Evolutionary conservation across 1,284 basidiomycete genomes (phyloP), one percentile per base, ranked within the genome.

Genomic region (Tilletia caries): DNA sequence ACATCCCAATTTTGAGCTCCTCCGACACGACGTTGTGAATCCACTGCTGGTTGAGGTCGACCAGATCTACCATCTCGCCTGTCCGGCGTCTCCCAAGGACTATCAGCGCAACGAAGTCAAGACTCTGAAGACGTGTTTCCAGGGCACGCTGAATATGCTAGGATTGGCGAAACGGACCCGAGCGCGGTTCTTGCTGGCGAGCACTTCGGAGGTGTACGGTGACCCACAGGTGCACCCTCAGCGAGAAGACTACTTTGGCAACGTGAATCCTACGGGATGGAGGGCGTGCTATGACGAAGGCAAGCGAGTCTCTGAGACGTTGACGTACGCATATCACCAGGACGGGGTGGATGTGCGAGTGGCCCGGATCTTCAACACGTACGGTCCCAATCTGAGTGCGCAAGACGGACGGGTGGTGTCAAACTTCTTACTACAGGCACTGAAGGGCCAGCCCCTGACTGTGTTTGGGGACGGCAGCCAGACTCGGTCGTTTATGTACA

Each of bases 211-310:
- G 87, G 92, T 98, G 6, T 98, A 98, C 82, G 95, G 95, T 15
- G 93, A 96, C 85, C 94, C 93, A 20, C 92, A 95, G 83, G 93
- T 96, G 65, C 95, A 97, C 84, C 95, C 95, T 48, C 95, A 98
- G 84, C 89, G 87, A 70, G 94, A 96, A 70, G 71, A 70, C 34
- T 78, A 78, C 66, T 71, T 72, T 41, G 78, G 95, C 64, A 91
- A 98, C 84, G 95, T 98, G 80, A 98, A 98, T 86, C 93, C 93
- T 60, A 96, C 95, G 76, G 95, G 95, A 33, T 92, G 93, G 71
- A 91, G 95, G 72, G 95, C 95, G 41, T 98, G 95, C 85, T 98
- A 98, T 83, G 95, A 98, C 81, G 95, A 98, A 86, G 95, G 84
- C n/a, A 79, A 79, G 44, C 43, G 78, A 1, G 77, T 79, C 2